Conservation (phyloP, 2,329 filamentous ascomycete genomes). For the Aschersonia sp. region DNA sequence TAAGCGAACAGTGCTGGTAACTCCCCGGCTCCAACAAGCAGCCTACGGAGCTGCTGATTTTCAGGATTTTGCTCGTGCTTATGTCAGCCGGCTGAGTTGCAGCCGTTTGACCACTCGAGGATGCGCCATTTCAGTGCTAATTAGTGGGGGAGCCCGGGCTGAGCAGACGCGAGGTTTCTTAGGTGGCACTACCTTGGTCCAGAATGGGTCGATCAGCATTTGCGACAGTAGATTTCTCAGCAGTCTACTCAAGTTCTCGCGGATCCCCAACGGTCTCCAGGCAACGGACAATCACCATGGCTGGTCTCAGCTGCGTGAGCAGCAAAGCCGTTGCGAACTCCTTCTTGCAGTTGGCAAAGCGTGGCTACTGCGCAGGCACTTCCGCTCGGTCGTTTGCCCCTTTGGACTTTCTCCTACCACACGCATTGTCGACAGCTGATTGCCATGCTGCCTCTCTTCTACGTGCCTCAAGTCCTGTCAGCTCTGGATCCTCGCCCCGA, state of each 20-base stretch:
- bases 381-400: conserved; percentile 10
- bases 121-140: background rate
- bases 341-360: conserved; percentile 26
- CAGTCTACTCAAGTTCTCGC: background rate
- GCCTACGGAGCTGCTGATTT: too few relatives aligned
- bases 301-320: conserved; percentile 18
- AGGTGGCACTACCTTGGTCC: too few relatives aligned
- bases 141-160: background rate
- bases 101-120: background rate
- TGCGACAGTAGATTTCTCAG: conserved; percentile 6
- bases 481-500: background rate
- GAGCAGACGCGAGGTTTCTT: background rate
- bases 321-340: conserved; percentile 21
- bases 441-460: background rate
- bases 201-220: background rate
- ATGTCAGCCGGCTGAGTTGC: conserved; percentile 4
- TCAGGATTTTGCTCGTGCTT: conserved; percentile 1
- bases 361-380: conserved; percentile 15
- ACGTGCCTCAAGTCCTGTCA: background rate
- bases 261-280: background rate
- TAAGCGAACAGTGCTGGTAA: conserved; percentile 14
- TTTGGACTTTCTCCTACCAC: conserved; percentile 26
- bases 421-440: conserved; percentile 4
- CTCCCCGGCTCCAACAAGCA: too few relatives aligned
- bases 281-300: conserved; percentile 12